phyloP scores from a whole-genome alignment of 106 monocot genomes.

The Phalaenopsis equestris region DNA sequence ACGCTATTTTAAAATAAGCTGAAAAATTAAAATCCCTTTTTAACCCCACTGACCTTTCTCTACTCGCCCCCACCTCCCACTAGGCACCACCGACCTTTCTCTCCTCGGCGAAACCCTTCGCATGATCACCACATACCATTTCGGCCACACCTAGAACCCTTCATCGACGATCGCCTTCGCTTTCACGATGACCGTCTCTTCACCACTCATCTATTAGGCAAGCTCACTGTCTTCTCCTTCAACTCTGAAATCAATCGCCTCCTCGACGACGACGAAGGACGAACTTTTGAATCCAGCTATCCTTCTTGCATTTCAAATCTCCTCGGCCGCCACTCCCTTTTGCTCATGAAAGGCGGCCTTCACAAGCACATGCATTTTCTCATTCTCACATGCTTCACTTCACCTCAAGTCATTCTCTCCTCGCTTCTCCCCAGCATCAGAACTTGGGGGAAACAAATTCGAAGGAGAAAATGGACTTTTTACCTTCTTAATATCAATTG shows the following conservation, averaged over 20 bases:
- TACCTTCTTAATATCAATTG: too few relatives aligned
- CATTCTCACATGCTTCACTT: conserved; percentile 52
- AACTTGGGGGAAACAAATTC: too few relatives aligned
- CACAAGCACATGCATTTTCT: conserved; percentile 80
- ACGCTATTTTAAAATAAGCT: too few relatives aligned
- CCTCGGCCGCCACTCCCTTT: conserved; percentile 64
- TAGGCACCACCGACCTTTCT: conserved; percentile 52
- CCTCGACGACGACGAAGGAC: conserved; percentile 61
- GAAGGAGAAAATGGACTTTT: too few relatives aligned
- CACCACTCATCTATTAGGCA: conserved; percentile 88
- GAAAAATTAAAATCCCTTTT: too few relatives aligned
- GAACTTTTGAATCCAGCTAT: conserved; percentile 70
- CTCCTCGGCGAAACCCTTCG: conserved; percentile 67
- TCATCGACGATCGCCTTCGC: conserved; percentile 67
- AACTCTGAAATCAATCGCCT: conserved; percentile 74
- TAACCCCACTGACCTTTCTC: too few relatives aligned
- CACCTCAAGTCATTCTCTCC: conserved; percentile 34
- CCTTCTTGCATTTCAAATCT: conserved; percentile 69
- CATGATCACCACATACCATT: conserved; percentile 75
- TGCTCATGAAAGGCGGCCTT: conserved; percentile 46
- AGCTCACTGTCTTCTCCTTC: conserved; percentile 88
- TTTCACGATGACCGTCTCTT: conserved; percentile 50
- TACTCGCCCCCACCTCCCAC: conserved; percentile 19
- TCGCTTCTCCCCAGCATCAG: conserved; percentile 51
- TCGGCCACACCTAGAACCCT: conserved; percentile 59